Conservation (phyloP, 768 basidiomycete species). For the Asterophora parasitica region DNA sequence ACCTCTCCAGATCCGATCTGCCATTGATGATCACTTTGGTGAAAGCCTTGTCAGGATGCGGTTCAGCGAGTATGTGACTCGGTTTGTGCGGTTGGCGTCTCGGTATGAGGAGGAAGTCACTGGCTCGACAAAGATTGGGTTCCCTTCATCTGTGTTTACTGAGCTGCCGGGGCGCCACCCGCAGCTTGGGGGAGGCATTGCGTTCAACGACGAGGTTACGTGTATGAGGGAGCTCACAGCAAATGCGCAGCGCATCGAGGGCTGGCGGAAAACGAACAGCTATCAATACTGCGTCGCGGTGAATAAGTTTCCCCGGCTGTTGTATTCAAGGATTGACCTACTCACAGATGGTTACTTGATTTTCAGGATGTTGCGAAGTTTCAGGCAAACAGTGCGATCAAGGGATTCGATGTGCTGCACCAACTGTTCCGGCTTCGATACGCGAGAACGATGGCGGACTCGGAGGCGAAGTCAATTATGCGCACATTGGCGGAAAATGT, state of each 20-base stretch:
- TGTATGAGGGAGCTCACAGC: constrained; percentile 65
- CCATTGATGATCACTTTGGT: constrained; percentile 90
- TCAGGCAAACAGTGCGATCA: constrained; percentile 54
- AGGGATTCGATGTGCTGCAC: constrained; percentile 79
- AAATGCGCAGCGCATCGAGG: constrained; percentile 86
- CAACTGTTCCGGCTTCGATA: constrained; percentile 80
- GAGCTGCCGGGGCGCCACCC: constrained; percentile 39
- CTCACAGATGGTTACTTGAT: constrained; percentile 1
- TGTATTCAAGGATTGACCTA: background rate
- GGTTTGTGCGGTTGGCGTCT: constrained; percentile 87
- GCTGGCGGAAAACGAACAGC: constrained; percentile 81
- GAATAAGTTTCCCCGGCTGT: constrained; percentile 5
- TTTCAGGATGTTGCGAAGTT: constrained; percentile 63
- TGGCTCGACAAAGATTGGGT: constrained; percentile 75
- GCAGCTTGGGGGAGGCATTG: constrained; percentile 75
- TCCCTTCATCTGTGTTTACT: constrained; percentile 50
- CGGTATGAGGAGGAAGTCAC: constrained; percentile 86
- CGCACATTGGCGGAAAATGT: constrained; percentile 66
- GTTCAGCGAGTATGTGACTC: constrained; percentile 82
- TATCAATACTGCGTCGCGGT: constrained; percentile 75
- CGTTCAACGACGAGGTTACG: constrained; percentile 67
- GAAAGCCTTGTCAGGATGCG: constrained; percentile 84
- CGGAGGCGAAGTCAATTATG: constrained; percentile 74
- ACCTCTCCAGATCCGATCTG: constrained; percentile 61
- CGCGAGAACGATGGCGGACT: constrained; percentile 63